Percentiles rank a stretch among this genome's conserved stretches.
These are phyloP conservation scores for Aspergillus jensenii DNA, from an alignment of 2,329 filamentous ascomycete genomes.

Conservation along the genomic window DNA sequence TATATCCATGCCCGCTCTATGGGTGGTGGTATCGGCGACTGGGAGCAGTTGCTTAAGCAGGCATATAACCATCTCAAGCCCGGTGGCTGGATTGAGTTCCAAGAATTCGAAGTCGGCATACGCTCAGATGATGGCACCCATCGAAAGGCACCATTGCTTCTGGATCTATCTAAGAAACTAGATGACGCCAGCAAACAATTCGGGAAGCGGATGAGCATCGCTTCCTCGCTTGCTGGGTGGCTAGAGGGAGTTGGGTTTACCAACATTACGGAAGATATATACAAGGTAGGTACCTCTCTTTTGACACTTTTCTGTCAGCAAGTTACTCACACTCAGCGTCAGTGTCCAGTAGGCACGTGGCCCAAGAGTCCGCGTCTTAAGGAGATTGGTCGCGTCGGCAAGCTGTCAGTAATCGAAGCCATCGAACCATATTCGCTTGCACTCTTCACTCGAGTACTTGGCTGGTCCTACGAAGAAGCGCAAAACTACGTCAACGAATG, in stretches of 20 bases:
- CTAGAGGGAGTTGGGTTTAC: slow-evolving; percentile 33
- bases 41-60: slow-evolving; percentile 30
- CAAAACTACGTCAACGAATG: slow-evolving; percentile 30
- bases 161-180: slow-evolving; percentile 32
- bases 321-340: slow-evolving; percentile 9
- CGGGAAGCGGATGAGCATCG: slow-evolving; percentile 38
- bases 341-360: slow-evolving; percentile 38
- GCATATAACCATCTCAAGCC: slow-evolving; percentile 33
- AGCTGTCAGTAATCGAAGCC: slow-evolving; percentile 29
- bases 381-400: slow-evolving; percentile 35
- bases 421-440: slow-evolving; percentile 41
- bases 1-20: slow-evolving; percentile 40
- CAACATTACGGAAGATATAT: slow-evolving; percentile 35
- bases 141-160: slow-evolving; percentile 21
- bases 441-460: slow-evolving; percentile 39
- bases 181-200: slow-evolving; percentile 31
- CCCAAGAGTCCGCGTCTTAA: slow-evolving; percentile 33
- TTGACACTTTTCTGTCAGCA: neutral
- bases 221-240: slow-evolving; percentile 25
- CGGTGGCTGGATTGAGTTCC: slow-evolving; percentile 38
- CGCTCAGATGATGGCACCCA: slow-evolving; percentile 35
- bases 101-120: slow-evolving; percentile 32
- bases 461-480: slow-evolving; percentile 32
- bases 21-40: slow-evolving; percentile 39
- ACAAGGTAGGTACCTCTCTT: slow-evolving; percentile 27